Evolutionary conservation across 495 filamentous ascomycete genomes (phyloP).

Genomic region (Podospora pseudocomata): DNA sequence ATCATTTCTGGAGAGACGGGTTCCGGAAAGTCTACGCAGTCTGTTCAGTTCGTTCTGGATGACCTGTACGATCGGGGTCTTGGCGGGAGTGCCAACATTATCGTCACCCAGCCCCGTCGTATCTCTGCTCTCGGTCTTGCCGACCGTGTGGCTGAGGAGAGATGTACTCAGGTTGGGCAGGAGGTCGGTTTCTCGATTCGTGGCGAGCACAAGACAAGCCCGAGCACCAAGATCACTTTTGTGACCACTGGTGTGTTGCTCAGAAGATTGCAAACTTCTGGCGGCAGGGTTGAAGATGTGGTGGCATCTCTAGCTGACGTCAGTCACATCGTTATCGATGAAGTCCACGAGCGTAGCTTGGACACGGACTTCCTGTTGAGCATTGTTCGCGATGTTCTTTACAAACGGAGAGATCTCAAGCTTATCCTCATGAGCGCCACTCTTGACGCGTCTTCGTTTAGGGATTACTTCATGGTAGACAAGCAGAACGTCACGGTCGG

Average conservation of each 20-base stretch:
- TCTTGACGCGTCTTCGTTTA: constrained; percentile 84
- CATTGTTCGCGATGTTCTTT: constrained; percentile 79
- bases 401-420: constrained; percentile 73
- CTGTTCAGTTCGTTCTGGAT: constrained; percentile 92
- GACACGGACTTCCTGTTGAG: constrained; percentile 94
- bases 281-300: constrained; percentile 70
- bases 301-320: constrained; percentile 79
- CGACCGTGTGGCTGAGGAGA: constrained; percentile 90
- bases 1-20: constrained; percentile 97
- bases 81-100: constrained; percentile 79
- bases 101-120: constrained; percentile 91
- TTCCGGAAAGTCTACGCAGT: constrained; percentile 94
- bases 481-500: constrained; percentile 57
- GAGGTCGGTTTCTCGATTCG: constrained; percentile 95
- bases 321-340: constrained; percentile 93
- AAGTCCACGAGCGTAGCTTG: constrained; percentile 93
- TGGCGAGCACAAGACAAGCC: constrained; percentile 70
- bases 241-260: constrained; percentile 97
- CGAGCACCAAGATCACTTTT: constrained; percentile 82
- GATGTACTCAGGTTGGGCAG: constrained; percentile 73
- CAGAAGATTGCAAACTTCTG: constrained; percentile 80
- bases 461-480: constrained; percentile 71
- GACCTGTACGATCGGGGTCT: constrained; percentile 76
- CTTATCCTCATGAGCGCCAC: constrained; percentile 98
- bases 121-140: constrained; percentile 93